These are phyloP conservation scores for Pseudohalonectria lignicola DNA, from an alignment of 2,329 filamentous ascomycete genomes.

Conservation along the genomic window DNA sequence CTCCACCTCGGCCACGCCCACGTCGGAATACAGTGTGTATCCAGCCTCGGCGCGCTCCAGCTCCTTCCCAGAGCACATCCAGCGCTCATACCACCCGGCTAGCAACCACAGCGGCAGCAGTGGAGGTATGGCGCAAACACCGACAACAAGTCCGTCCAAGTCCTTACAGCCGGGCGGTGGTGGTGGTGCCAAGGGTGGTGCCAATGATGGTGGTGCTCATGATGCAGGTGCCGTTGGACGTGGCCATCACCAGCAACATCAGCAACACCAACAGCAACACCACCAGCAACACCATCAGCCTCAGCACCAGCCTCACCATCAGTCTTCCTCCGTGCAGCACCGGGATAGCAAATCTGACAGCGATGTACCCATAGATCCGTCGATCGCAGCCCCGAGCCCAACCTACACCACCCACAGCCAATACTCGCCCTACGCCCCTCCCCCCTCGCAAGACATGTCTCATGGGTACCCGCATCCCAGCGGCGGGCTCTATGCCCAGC, in stretches of 20 bases:
- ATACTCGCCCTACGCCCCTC: slow-evolving; percentile 82
- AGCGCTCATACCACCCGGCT: slow-evolving; percentile 73
- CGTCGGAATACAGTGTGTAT: slow-evolving; percentile 78
- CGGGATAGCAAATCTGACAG: slow-evolving; percentile 70
- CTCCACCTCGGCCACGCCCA: slow-evolving; percentile 70
- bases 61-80: slow-evolving; percentile 79
- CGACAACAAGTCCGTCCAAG: slow-evolving; percentile 97
- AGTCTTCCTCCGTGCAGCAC: slow-evolving; percentile 32
- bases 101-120: slow-evolving; percentile 60
- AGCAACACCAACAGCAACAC: no score
- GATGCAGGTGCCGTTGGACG: no score
- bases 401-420: slow-evolving; percentile 67
- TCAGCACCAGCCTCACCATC: slow-evolving; percentile 45
- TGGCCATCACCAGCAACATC: no score
- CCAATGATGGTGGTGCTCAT: no score
- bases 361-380: slow-evolving; percentile 98
- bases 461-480: slow-evolving; percentile 60
- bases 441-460: slow-evolving; percentile 75
- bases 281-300: no score
- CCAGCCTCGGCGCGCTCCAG: slow-evolving; percentile 66
- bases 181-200: no score
- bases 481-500: slow-evolving; percentile 53
- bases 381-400: slow-evolving; percentile 86
- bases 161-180: slow-evolving; percentile 81
- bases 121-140: slow-evolving; percentile 90